Base-by-base conservation (phyloP, 2,329 filamentous ascomycete species). In the Raffaelea deltoideospora region DNA sequence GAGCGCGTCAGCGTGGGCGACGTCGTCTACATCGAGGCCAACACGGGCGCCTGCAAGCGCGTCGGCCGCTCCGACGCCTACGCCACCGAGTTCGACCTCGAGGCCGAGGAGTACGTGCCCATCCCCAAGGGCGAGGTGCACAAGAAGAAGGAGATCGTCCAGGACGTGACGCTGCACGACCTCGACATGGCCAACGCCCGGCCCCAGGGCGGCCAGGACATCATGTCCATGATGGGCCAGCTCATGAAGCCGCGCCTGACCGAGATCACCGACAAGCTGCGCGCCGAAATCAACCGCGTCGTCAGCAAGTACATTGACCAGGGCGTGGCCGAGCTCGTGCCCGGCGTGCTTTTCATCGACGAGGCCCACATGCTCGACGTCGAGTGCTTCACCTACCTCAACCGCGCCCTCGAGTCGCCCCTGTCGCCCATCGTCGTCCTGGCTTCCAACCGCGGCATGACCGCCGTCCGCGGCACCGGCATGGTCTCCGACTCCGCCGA, bases 151-250 rank as follows among this genome's bases (percentile, higher is more conserved):
- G 90, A 98, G 62, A 93, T 98, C 48, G 90, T 98, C 26, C 90
- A 98, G 58, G 90, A 98, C 52, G 90, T 98, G 44, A 95, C 90
- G 32, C 70, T 98, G 45, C 90, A 98, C 58, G 90, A 98, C 54
- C 67, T 98, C 39, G 90, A 98, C 53, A 80, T 96, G 44, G 90
- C 90, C 45, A 98, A 98, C 52, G 82, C 90, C 13, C 70, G 88
- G 50, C 90, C 90, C 5, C 86, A 96, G 64, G 90, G 90, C 37
- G 90, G 90, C 31, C 90, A 98, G 66, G 90, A 98, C 58, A 93
- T 98, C 47, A 96, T 98, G 87, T 95, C 87, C 65, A 96, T 98
- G 90, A 96, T 98, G 88, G 90, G 90, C 50, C 90, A 98, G 61
- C 64, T 98, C 53, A 95, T 96, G 86, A 96, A 96, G 71, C 90